These are phyloP conservation scores for Magnaporthiopsis rhizophila DNA, from an alignment of 2,329 filamentous ascomycete species.

Conservation along the genomic window DNA sequence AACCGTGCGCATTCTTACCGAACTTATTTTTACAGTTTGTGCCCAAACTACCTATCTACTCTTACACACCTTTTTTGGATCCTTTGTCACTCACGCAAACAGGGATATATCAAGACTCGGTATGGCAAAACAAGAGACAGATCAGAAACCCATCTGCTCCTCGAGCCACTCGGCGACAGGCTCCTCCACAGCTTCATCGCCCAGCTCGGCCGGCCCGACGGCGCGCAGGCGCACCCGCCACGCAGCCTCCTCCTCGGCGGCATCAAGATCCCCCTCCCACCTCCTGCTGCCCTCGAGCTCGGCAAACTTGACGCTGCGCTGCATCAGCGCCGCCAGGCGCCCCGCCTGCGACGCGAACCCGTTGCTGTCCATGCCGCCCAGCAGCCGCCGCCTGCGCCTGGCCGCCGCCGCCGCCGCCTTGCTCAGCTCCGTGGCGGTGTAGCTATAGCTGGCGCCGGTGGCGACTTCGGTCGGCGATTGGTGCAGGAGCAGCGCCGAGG, in stretches of 20 bases:
- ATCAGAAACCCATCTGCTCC: background rate
- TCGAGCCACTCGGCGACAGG: slow-evolving; percentile 2
- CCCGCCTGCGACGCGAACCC: slow-evolving; percentile 37
- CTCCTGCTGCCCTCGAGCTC: slow-evolving; percentile 34
- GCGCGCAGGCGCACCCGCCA: slow-evolving; percentile 30
- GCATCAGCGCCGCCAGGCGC: slow-evolving; percentile 40
- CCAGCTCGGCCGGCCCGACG: slow-evolving; percentile 20
- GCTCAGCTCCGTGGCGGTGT: background rate
- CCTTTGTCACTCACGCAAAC: background rate
- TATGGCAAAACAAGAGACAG: background rate
- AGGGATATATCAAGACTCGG: background rate
- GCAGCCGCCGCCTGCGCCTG: background rate
- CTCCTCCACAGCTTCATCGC: slow-evolving; percentile 1
- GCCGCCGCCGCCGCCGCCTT: slow-evolving; percentile 1
- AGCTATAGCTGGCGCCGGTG: slow-evolving; percentile 2
- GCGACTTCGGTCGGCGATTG: slow-evolving; percentile 21
- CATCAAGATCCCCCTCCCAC: slow-evolving; percentile 32
- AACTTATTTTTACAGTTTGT: too few species aligned
- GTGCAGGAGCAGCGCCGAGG: slow-evolving; percentile 40
- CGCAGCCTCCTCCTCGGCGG: slow-evolving; percentile 24
- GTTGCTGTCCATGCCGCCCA: slow-evolving; percentile 22
- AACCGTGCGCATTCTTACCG: too few species aligned
- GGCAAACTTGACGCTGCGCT: slow-evolving; percentile 36
- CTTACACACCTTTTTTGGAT: too few species aligned
- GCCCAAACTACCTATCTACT: too few species aligned